Evolutionary conservation across 345 rosid species (phyloP), one percentile per base, ranked within the genome.

Genomic region (Turritis glabra): DNA sequence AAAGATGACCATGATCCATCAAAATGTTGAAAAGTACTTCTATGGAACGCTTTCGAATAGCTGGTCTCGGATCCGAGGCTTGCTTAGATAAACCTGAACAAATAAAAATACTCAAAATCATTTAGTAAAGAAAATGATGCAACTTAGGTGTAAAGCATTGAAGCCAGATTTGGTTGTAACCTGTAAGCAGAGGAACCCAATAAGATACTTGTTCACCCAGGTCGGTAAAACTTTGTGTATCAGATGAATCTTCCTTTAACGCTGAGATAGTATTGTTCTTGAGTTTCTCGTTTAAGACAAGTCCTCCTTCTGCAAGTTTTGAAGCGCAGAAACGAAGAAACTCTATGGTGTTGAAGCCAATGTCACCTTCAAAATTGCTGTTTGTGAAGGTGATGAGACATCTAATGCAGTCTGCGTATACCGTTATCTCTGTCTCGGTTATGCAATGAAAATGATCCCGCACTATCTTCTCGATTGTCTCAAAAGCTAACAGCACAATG

Each of bases 101-200:
- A 13, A 25, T 18, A 67, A 64, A 25, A 50, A 21, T 8, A 18
- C 47, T 61, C 40, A 67, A 52, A 61, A 8, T 23, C 30, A 10
- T 27, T 58, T 27, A 30, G 40, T 50, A 7, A 52, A 68, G 15
- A 4, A 60, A 23, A 75, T n/a, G 23, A 22, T 32, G 6, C 13
- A 56, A 33, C 50, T 54, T n/a, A 43, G 2, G 13, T 54, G 21
- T 19, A 33, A 59, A 54, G 17, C 37, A 25, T 23, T 56, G 3
- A 75, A 48, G 67, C 18, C 5, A 40, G 61, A 37, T 64, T 21
- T 38, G 1, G 7, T 46, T 14, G 7, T 53, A 85, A 92, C 99
- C 99, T 82, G 92, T 73, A 58, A 95, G 94, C 83, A 95, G 75
- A 75, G 98, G 99, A 80, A 90, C 74, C 99, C 99, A 95, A 74